Evolutionary conservation across 176 grass and related monocot genomes (phyloP), one percentile per base, ranked within the genome.

Genomic region (Carex kokanica): DNA sequence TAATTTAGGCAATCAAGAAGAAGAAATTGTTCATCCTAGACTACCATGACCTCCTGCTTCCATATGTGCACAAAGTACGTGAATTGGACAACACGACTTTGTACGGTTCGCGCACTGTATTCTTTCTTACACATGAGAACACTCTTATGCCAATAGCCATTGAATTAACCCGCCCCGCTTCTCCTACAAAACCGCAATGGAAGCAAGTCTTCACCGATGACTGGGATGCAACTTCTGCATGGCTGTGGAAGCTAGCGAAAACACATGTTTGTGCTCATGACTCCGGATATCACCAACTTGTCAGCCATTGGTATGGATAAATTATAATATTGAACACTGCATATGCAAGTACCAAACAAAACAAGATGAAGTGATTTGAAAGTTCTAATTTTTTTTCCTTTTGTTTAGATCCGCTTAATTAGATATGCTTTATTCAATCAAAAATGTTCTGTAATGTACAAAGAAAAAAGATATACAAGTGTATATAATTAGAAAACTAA

Each of bases 191-290:
- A 56, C 61, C 51, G 25, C 78, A 87, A 53, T 83, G 89, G 89
- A 85, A 87, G 82, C 34, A 34, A 49, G 89, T 90, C 2, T 97
- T 86, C 86, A 93, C 84, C 6, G 87, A 79, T 71, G 15, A 77
- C 55, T 64, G 63, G 18, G 80, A 89, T 53, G 78, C 78, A 11
- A 91, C 87, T 0, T 74, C 32, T 2, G 83, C 87, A 5, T 91
- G 91, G 94, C 78, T 93, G 4, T 97, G 94, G 94, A 89, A 82
- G 88, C 74, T 97, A 15, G 94, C 94, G 47, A 97, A 91, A 78
- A 65, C 73, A 54, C 94, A 97, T 23, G 89, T 87, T 58, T 89
- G 85, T 0, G 84, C 94, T 23, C 87, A 93, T 60, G 92, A 94
- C 60, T 60, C 92, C 0, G 92, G 92, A 25, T 80, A 86, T 66